Conservation (phyloP, 768 basidiomycete genomes). For the Glaciozyma antarctica region DNA sequence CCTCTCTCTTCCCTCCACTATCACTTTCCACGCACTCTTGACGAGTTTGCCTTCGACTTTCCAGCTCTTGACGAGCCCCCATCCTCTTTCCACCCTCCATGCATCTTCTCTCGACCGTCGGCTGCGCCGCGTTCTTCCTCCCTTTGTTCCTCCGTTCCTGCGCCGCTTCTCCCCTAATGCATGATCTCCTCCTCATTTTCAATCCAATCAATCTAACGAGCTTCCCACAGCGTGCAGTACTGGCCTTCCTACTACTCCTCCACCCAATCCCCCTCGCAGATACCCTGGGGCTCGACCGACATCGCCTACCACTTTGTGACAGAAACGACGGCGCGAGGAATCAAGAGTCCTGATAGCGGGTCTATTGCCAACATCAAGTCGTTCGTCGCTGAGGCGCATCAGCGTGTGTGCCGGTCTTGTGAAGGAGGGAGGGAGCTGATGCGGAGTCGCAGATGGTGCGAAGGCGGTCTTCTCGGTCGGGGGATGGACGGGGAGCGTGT, state of each 20-base stretch:
- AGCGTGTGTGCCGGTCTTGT: no score
- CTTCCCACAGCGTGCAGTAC: neutral
- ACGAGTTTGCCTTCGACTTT: no score
- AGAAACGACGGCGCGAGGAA: neutral
- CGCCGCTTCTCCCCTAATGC: no score
- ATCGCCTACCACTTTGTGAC: constrained; percentile 1
- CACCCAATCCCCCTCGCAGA: neutral
- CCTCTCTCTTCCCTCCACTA: no score
- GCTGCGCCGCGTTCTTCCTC: no score
- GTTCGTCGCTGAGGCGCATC: neutral
- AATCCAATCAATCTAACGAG: no score
- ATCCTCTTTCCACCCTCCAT: no score
- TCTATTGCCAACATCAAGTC: neutral
- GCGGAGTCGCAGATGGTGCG: neutral
- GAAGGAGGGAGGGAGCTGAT: neutral
- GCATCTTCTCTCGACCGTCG: no score
- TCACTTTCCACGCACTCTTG: no score
- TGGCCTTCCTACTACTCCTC: neutral
- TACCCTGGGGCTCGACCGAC: neutral
- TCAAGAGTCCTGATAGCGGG: neutral
- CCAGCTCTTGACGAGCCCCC: no score
- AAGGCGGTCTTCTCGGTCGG: constrained; percentile 57
- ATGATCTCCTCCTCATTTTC: no score
- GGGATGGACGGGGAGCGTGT: constrained; percentile 74
- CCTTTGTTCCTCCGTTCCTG: no score